Evolutionary conservation across 108 stramenopile species (phyloP), one percentile per base, ranked within the genome.

Genomic region (Aurantiochytrium sp.): DNA sequence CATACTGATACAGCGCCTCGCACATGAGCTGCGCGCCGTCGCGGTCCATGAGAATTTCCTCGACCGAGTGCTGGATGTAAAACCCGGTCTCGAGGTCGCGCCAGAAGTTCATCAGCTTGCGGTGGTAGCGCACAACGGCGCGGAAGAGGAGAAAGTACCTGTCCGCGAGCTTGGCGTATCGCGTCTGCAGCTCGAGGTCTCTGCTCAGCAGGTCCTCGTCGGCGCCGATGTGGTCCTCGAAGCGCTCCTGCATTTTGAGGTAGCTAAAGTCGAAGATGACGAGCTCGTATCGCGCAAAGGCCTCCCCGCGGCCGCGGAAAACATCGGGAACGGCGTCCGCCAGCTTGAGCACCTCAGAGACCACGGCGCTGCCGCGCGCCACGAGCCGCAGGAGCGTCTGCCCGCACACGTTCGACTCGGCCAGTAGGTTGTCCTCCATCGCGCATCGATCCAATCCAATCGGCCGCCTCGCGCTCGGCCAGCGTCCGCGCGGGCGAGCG

Each of bases 181-280:
- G 90, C 30, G 89, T 87, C 27, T 90, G 91, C 55, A 93, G 92
- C 73, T 93, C 94, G 4, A 89, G 73, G 86, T 95, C 94, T n/a
- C 93, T 27, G 21, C 91, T 89, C 30, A 81, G 53, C 2, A 94
- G 59, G 39, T 50, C 69, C 22, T 88, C 88, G 36, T 37, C 24
- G 31, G 34, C 27, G 55, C 30, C 68, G 12, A 93, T 81, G 19
- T 59, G 69, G 32, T 88, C 90, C 85, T 95, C 94, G 68, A 50
- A 92, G 42, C 91, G 91, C n/a, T 94, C 93, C 3, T 93, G 92
- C 36, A 91, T 87, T 24, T 90, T 90, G 15, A 94, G 87, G 55
- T 95, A 95, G 24, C 68, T 52, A 54, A 93, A 92, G 48, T 94
- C 93, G 59, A 95, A 95, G 34, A 94, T 36, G 32, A 95, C 90